A percentile compares a stretch with the other conserved stretches of the same genome.
These are phyloP conservation scores for Epicoccum sorghinum DNA, from an alignment of 2,329 filamentous ascomycete genomes.

Conservation along the genomic window DNA sequence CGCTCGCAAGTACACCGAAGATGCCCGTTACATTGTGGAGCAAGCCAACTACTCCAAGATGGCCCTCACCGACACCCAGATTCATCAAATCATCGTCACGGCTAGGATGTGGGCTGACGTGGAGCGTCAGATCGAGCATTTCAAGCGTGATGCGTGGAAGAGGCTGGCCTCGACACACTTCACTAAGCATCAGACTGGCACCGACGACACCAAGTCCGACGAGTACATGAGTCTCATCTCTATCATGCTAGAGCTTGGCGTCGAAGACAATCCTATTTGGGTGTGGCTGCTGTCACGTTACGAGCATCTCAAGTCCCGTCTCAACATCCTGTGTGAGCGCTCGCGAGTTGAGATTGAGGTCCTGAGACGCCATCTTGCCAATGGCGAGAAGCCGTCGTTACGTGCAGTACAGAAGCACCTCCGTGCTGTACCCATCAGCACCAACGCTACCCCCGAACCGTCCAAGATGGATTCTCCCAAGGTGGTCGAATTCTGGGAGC, in stretches of 20 bases:
- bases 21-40: conserved; percentile 72
- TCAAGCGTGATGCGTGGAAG: conserved; percentile 91
- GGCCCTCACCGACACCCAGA: conserved; percentile 74
- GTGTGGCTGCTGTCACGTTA: conserved; percentile 91
- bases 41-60: conserved; percentile 55
- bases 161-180: conserved; percentile 72
- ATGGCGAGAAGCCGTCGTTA: conserved; percentile 71
- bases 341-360: conserved; percentile 92
- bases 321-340: conserved; percentile 80
- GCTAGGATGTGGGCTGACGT: conserved; percentile 96
- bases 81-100: conserved; percentile 85
- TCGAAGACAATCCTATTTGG: conserved; percentile 96
- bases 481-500: conserved; percentile 91
- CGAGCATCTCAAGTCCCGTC: conserved; percentile 86
- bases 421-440: conserved; percentile 72
- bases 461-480: conserved; percentile 75
- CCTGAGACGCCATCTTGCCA: conserved; percentile 78
- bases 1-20: conserved; percentile 81
- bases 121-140: conserved; percentile 80
- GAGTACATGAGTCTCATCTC: conserved; percentile 93
- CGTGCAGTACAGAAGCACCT: conserved; percentile 77
- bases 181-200: conserved; percentile 53
- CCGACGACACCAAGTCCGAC: conserved; percentile 64
- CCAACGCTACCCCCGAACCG: conserved; percentile 59
- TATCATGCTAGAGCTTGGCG: conserved; percentile 88